Evolutionary conservation across 176 grass and related monocot species (phyloP).

Genomic region (Zea mays): DNA sequence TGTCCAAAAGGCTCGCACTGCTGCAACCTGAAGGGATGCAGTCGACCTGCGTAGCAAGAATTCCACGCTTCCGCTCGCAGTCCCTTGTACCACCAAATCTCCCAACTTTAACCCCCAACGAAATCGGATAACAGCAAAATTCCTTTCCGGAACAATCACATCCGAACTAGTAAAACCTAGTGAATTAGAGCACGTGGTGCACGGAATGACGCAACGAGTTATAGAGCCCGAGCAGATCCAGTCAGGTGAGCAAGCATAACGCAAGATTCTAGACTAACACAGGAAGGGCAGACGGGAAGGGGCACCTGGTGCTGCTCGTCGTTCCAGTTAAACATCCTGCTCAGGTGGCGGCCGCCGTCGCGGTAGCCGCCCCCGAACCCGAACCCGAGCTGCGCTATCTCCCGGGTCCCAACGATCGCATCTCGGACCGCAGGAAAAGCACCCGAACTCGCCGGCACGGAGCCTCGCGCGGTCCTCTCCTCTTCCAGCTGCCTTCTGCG

Average conservation of each 20-base stretch:
- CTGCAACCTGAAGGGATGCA: not conserved
- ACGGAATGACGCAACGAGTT: not conserved
- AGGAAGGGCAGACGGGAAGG: not conserved
- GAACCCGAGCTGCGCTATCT: not conserved
- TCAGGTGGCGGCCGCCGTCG: slow-evolving; percentile 23
- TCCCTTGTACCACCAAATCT: not conserved
- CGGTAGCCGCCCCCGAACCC: slow-evolving; percentile 2
- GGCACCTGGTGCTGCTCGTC: slow-evolving; percentile 31
- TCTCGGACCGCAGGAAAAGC: not conserved
- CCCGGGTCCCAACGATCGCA: slow-evolving; percentile 16
- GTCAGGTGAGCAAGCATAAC: not conserved
- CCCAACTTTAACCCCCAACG: not conserved
- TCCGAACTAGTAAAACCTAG: slow-evolving; percentile 16
- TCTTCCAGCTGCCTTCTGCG: not conserved
- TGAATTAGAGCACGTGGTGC: not conserved
- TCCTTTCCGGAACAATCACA: slow-evolving; percentile 16
- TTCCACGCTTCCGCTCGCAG: not conserved
- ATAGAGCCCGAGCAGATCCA: slow-evolving; percentile 34
- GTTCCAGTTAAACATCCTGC: slow-evolving; percentile 45
- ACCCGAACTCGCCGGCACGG: slow-evolving; percentile 27
- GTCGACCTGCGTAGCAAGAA: not conserved
- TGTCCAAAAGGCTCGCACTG: not conserved
- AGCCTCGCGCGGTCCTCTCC: not conserved
- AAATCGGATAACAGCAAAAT: slow-evolving; percentile 1
- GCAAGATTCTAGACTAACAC: not conserved